Evolutionary conservation across 805 yeast genomes (phyloP), one percentile per base, ranked within the genome.

Genomic region (Yarrowia deformans): DNA sequence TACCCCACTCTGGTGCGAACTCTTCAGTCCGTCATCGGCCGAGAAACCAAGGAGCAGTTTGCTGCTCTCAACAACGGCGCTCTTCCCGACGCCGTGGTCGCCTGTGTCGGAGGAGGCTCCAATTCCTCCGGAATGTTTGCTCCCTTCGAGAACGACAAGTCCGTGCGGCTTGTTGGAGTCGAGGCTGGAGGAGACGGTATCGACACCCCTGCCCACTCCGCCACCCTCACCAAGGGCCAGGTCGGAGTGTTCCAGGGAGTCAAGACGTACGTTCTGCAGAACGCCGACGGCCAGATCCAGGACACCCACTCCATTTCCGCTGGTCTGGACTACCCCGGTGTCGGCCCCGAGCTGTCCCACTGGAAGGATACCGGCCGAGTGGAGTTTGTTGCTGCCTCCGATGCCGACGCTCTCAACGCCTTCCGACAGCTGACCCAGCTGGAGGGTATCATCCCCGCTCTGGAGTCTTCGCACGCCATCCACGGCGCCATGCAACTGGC

Each of bases 161-260:
- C 85, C 9, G 99, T 95, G 55, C 87, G 86, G 76, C 82, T 95
- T 77, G 81, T 93, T 39, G 99, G 99, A 79, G 92, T 93, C 71
- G 99, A 95, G 82, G 99, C 99, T 64, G 99, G 97, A 79, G 99
- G 99, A 80, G 97, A 91, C 74, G 99, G 99, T 77, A 73, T 94
- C 66, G 92, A 91, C 76, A 89, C 98, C 35, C 86, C 83, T n/a
- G 83, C 85, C 75, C 98, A 95, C 79, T 91, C 97, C 60, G 99
- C 99, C 35, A 93, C 98, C 16, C 84, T 95, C 75, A 88, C 97
- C n/a, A 97, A 85, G 43, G 99, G 99, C 77, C 84, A 86, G 71
- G 96, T 97, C 7, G 99, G 99, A 83, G 98, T 95, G 70, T 89
- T 95, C 87, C 99, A 95, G 76, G 99, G 99, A 79, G 98, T 94